Base-by-base conservation (phyloP, 208 protist genomes). In the Wallacemonas sp. region DNA sequence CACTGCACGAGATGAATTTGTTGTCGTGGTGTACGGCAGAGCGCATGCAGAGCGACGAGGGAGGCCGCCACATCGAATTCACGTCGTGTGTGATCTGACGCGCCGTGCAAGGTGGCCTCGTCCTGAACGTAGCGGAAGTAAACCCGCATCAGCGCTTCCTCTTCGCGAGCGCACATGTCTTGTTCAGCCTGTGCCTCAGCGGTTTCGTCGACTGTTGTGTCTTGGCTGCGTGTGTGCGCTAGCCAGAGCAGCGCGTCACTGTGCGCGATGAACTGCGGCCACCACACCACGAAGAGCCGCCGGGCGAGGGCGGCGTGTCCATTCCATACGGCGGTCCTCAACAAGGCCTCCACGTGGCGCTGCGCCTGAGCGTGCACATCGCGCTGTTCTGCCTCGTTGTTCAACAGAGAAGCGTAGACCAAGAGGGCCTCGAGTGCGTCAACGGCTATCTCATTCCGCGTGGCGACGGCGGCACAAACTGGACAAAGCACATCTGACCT, bases 381-480 rank as follows among this genome's bases (percentile, higher is more conserved):
- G 3, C 42, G 6, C 17, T 46, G 4, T 11, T 6, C 5, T 19
- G 4, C 4, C 42, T 46, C 26, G 6, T 11, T 30, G 0, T 54
- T 19, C 39, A 64, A 30, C 2, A 15, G 0, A 38, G 3, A 9
- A 41, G 75, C 66, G 49, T 76, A 75, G 21, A 60, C 61, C 8
- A 76, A 27, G 21, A 79, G 74, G 46, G 72, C 65, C 60, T 58
- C 68, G 22, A 79, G 34, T 1, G 77, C 74, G 41, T 86, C 74
- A n/a, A 68, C 73, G 1, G 70, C 85, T 0, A 82, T 34, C n/a
- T 75, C 69, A 49, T 81, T 58, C 11, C 79, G 74, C 12, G 82
- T 54, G 24, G 82, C 78, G 14, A 73, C 82, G 0, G 85, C 85
- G 53, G 78, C 76, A 71, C 81, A 91, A 49, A 88, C 33, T 11